These are phyloP conservation scores for Maudiozyma barnettii DNA, from an alignment of 805 yeast species.

Conservation along the genomic window DNA sequence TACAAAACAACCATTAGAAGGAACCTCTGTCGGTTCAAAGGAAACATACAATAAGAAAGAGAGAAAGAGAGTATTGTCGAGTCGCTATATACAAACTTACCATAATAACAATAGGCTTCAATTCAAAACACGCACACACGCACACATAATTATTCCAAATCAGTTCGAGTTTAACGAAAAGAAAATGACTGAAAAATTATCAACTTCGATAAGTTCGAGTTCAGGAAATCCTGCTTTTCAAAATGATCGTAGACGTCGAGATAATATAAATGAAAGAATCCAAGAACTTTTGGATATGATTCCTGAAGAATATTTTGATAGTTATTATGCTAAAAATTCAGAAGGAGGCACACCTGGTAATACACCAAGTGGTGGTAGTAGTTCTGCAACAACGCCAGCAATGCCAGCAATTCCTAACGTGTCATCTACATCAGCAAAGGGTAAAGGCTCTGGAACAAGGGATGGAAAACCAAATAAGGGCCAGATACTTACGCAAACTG, in stretches of 20 bases:
- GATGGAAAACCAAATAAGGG: constrained; percentile 85
- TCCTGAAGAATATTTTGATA: constrained; percentile 38
- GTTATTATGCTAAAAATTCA: constrained; percentile 15
- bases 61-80: too few species aligned
- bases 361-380: neutral
- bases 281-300: constrained; percentile 41
- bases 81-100: too few species aligned
- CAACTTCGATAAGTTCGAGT: constrained; percentile 15
- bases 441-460: constrained; percentile 55
- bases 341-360: constrained; percentile 6
- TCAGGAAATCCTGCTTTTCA: constrained; percentile 16
- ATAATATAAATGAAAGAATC: constrained; percentile 49
- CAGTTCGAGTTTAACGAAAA: too few species aligned
- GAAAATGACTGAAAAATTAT: constrained; percentile 10
- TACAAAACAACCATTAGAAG: too few species aligned
- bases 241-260: constrained; percentile 41
- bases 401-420: constrained; percentile 8
- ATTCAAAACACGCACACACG: too few species aligned
- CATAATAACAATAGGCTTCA: too few species aligned
- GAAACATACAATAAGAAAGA: too few species aligned
- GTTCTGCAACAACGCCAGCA: neutral
- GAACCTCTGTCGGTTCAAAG: too few species aligned
- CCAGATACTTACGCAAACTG: constrained; percentile 65
- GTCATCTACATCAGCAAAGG: constrained; percentile 7
- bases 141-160: neutral